Conservation (phyloP, 164 flowering plant species). For the Echeveria elegans region DNA sequence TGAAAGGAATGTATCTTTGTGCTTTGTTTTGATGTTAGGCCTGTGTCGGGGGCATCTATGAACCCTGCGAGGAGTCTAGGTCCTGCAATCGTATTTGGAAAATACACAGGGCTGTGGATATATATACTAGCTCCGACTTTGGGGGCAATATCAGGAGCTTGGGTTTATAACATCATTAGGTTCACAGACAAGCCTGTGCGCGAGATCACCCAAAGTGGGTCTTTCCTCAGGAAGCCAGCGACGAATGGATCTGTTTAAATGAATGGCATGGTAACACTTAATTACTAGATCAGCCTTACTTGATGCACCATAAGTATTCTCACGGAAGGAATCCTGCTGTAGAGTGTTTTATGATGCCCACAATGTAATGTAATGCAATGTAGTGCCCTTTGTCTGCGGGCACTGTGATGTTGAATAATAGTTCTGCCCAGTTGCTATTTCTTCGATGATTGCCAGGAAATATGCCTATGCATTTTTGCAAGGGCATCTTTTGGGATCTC, state of each 20-base stretch:
- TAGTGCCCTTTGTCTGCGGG: not conserved
- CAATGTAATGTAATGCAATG: not conserved
- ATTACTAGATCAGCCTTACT: not conserved
- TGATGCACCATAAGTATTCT: not conserved
- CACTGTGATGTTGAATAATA: not conserved
- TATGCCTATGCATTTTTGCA: not conserved
- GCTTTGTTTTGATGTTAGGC: conserved; percentile 34
- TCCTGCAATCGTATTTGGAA: conserved; percentile 54
- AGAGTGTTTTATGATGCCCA: too few relatives aligned
- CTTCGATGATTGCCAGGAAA: not conserved
- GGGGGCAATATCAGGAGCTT: conserved; percentile 65
- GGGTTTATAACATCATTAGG: conserved; percentile 67
- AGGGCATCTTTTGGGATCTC: not conserved
- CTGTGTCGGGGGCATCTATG: conserved; percentile 87
- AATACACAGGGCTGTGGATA: conserved; percentile 56
- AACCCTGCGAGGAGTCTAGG: conserved; percentile 93
- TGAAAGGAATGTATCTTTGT: not conserved
- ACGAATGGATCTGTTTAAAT: not conserved
- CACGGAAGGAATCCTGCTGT: not conserved
- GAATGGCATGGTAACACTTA: not conserved
- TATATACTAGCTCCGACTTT: conserved; percentile 48
- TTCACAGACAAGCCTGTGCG: conserved; percentile 69
- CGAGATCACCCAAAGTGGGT: conserved; percentile 55
- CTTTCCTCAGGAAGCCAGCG: conserved; percentile 29
- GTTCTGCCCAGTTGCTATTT: not conserved